Evolutionary conservation across 2,329 filamentous ascomycete genomes (phyloP).

Genomic region (Aspergillus pseudoglaucus): DNA sequence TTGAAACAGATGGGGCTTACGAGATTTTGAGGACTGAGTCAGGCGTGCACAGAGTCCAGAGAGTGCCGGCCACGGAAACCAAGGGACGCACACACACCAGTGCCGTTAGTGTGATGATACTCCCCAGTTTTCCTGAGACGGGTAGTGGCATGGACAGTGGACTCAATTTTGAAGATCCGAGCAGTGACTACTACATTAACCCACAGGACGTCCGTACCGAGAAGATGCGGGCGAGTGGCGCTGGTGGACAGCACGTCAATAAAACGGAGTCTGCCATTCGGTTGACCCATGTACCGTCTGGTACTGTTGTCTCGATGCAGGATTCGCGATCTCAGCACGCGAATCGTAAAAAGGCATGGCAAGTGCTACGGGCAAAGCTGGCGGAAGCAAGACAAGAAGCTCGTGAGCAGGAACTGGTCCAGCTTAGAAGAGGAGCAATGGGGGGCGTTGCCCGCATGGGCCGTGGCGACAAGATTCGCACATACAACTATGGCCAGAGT

Average conservation of each 20-base stretch:
- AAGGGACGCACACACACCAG: constrained; percentile 91
- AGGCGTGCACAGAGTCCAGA: constrained; percentile 91
- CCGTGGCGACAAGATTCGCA: constrained; percentile 86
- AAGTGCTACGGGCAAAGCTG: constrained; percentile 70
- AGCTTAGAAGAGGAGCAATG: constrained; percentile 69
- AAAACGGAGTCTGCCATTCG: constrained; percentile 95
- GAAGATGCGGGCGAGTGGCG: constrained; percentile 85
- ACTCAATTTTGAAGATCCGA: constrained; percentile 69
- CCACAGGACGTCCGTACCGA: constrained; percentile 75
- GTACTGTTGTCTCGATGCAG: constrained; percentile 83
- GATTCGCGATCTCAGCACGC: constrained; percentile 84
- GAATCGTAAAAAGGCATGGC: constrained; percentile 85
- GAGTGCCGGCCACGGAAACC: constrained; percentile 82
- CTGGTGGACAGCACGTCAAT: constrained; percentile 96
- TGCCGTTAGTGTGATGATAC: constrained; percentile 83
- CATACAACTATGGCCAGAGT: constrained; percentile 75
- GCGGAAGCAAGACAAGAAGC: constrained; percentile 74
- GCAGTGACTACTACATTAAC: constrained; percentile 86
- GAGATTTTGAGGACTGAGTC: constrained; percentile 77
- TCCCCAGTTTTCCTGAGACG: constrained; percentile 67
- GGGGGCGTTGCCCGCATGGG: constrained; percentile 73
- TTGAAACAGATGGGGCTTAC: constrained; percentile 72
- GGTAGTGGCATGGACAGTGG: constrained; percentile 47
- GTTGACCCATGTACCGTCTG: constrained; percentile 82
- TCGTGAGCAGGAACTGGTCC: constrained; percentile 71